Evolutionary conservation across 345 rosid species (phyloP).

Genomic region (Raphanus sativus): DNA sequence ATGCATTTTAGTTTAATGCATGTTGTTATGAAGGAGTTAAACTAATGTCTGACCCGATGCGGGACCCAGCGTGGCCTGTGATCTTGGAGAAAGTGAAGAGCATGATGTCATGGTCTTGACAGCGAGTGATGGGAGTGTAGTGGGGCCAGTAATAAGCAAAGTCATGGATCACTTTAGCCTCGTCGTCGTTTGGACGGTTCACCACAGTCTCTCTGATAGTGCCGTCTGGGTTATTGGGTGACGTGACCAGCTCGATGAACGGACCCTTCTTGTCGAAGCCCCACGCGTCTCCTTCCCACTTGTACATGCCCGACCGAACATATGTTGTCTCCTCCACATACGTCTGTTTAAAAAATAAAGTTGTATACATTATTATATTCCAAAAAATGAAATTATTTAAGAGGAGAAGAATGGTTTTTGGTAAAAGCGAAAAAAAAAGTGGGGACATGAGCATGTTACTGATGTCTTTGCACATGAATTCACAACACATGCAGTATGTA

Average conservation of each 20-base stretch:
- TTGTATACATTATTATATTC: neutral
- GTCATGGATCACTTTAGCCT: conserved; percentile 71
- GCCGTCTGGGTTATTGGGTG: conserved; percentile 93
- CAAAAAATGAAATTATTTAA: conserved; percentile 8
- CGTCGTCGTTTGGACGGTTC: conserved; percentile 44
- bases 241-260: conserved; percentile 66
- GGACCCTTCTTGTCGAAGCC: conserved; percentile 56
- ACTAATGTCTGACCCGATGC: conserved; percentile 61
- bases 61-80: conserved; percentile 96
- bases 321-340: conserved; percentile 58
- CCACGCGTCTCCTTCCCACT: conserved; percentile 86
- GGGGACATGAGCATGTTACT: conserved; percentile 67
- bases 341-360: conserved; percentile 43
- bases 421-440: conserved; percentile 30
- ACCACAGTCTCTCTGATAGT: conserved; percentile 62
- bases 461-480: conserved; percentile 40
- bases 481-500: conserved; percentile 38
- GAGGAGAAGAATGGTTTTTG: conserved; percentile 30
- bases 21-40: neutral
- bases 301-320: conserved; percentile 61
- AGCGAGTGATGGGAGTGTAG: conserved; percentile 64
- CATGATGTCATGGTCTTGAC: conserved; percentile 72
- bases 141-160: conserved; percentile 95
- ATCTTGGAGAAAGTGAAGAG: conserved; percentile 86
- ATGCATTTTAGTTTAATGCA: neutral